Percentiles rank a stretch among this genome's conserved stretches.
Conservation (phyloP, 1,139 yeast genomes). For the Wickerhamomyces sp. region DNA sequence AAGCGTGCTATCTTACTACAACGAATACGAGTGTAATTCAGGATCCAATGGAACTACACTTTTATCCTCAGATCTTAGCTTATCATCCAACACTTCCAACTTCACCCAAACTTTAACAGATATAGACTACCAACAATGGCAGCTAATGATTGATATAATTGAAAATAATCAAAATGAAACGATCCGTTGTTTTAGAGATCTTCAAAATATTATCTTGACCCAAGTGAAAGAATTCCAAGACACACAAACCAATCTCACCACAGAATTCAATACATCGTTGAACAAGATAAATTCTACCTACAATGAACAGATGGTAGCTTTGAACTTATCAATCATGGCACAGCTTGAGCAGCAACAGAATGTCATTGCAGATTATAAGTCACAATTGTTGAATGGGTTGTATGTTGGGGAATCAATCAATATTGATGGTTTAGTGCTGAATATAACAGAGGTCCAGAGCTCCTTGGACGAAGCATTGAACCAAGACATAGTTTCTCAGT, state of each 20-base stretch:
- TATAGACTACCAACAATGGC: too few species aligned
- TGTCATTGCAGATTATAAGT: conserved; percentile 1
- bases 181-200: background rate
- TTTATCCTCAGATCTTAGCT: background rate
- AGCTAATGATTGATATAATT: background rate
- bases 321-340: conserved; percentile 3
- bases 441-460: conserved; percentile 3
- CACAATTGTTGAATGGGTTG: conserved; percentile 6
- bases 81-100: background rate
- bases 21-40: background rate
- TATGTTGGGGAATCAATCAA: conserved; percentile 11
- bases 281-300: background rate
- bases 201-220: background rate
- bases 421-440: conserved; percentile 6
- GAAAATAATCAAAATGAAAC: background rate
- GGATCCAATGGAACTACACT: background rate
- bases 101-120: background rate
- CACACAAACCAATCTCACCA: background rate
- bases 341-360: conserved; percentile 2
- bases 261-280: background rate
- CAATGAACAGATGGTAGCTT: background rate
- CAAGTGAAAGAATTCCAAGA: background rate
- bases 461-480: background rate
- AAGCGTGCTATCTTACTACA: background rate
- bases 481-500: background rate